phyloP scores from a whole-genome alignment of 352 stramenopile species.

The Globisporangium radiosum region DNA sequence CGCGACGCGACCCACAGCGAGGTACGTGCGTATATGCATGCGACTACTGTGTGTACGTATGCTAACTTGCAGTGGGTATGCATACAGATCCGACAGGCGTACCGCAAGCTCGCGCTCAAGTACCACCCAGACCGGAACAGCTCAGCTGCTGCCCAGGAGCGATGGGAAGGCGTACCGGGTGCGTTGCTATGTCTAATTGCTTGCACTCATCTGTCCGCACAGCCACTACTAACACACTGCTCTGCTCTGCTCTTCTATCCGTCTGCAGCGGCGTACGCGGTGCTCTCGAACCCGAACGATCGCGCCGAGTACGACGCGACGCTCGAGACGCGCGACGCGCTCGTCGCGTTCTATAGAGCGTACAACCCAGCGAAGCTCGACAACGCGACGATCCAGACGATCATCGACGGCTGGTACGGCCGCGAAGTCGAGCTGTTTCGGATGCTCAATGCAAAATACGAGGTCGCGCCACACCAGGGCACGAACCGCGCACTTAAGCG shows the following conservation, averaged over 20 bases:
- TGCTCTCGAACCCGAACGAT: slow-evolving; percentile 77
- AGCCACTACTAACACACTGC: background rate
- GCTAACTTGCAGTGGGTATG: background rate
- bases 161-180: slow-evolving; percentile 70
- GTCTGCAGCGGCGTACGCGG: slow-evolving; percentile 44
- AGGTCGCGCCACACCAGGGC: slow-evolving; percentile 72
- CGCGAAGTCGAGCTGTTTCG: slow-evolving; percentile 81
- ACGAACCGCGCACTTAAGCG: slow-evolving; percentile 44
- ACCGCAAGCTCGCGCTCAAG: slow-evolving; percentile 79
- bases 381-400: slow-evolving; percentile 79
- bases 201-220: background rate
- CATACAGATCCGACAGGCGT: slow-evolving; percentile 88
- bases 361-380: slow-evolving; percentile 84
- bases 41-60: background rate
- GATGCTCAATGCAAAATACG: slow-evolving; percentile 85
- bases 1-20: slow-evolving; percentile 63
- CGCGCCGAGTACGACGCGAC: slow-evolving; percentile 74
- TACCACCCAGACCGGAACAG: slow-evolving; percentile 93
- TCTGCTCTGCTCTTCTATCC: background rate
- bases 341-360: slow-evolving; percentile 76
- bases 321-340: slow-evolving; percentile 61
- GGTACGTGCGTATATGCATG: slow-evolving; percentile 16
- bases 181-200: background rate
- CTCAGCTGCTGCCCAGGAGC: slow-evolving; percentile 46
- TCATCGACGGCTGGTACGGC: slow-evolving; percentile 82